phyloP scores from a whole-genome alignment of 139 green algal species.

The Chlorella sp. region DNA sequence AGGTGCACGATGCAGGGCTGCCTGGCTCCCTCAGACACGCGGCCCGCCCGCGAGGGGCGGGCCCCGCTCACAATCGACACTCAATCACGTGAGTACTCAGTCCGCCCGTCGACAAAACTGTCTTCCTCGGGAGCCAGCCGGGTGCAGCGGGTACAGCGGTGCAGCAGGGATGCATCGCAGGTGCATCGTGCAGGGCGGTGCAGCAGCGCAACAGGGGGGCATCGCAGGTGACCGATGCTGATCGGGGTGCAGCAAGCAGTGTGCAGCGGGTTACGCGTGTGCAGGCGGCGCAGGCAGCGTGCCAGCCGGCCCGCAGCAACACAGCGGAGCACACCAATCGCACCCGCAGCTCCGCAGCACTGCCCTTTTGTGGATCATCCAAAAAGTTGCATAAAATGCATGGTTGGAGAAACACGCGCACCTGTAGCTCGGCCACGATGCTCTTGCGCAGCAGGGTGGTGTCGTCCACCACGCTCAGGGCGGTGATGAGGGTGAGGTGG shows the following conservation, averaged over 20 bases:
- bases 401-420: background rate
- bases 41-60: slow-evolving; percentile 2
- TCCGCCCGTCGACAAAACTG: slow-evolving; percentile 80
- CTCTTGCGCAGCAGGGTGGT: slow-evolving; percentile 80
- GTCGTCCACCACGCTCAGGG: slow-evolving; percentile 83
- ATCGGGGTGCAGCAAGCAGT: too few species aligned
- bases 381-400: background rate
- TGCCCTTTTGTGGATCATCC: too few species aligned
- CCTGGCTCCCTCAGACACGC: slow-evolving; percentile 54
- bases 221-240: too few species aligned
- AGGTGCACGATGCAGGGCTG: background rate
- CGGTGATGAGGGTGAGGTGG: slow-evolving; percentile 70
- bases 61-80: slow-evolving; percentile 61
- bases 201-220: background rate
- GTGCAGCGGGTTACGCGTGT: background rate
- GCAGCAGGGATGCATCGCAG: background rate
- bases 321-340: too few species aligned
- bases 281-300: background rate
- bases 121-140: slow-evolving; percentile 63
- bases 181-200: background rate
- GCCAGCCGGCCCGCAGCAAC: background rate
- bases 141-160: background rate
- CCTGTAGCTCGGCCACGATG: slow-evolving; percentile 75
- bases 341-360: background rate
- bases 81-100: slow-evolving; percentile 71